Percentiles rank a stretch among this genome's conserved stretches.
Evolutionary conservation across 1,284 basidiomycete species (phyloP).

Genomic region (Melanopsichium pennsylvanicum): DNA sequence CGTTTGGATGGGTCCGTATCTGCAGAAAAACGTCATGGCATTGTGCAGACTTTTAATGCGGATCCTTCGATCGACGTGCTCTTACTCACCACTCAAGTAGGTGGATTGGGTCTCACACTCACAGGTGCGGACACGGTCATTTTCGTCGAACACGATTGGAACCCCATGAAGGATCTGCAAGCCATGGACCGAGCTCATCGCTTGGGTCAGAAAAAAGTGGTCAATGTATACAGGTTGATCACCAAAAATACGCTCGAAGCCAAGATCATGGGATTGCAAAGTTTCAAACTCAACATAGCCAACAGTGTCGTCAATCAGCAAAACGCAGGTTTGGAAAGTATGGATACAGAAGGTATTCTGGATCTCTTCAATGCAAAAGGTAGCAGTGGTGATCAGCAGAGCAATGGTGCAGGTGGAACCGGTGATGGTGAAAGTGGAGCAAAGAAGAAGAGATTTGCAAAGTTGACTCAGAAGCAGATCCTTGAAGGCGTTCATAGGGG

Average conservation of each 20-base stretch:
- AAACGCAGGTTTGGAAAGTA: slow-evolving; percentile 88
- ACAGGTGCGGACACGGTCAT: slow-evolving; percentile 99
- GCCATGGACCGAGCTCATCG: slow-evolving; percentile 99
- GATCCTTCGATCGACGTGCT: slow-evolving; percentile 98
- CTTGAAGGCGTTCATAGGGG: slow-evolving; percentile 65
- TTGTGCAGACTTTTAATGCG: slow-evolving; percentile 97
- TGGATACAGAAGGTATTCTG: slow-evolving; percentile 96
- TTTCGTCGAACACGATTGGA: slow-evolving; percentile 99
- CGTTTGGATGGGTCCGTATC: slow-evolving; percentile 77
- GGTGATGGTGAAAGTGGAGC: background rate
- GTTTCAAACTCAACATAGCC: slow-evolving; percentile 98
- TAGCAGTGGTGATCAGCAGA: background rate
- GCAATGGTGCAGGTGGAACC: background rate
- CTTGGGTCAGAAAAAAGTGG: slow-evolving; percentile 97
- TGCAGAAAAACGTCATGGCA: slow-evolving; percentile 65
- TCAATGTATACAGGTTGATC: slow-evolving; percentile 97
- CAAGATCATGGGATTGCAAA: slow-evolving; percentile 97
- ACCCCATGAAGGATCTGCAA: slow-evolving; percentile 99
- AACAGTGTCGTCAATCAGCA: slow-evolving; percentile 96
- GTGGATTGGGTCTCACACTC: slow-evolving; percentile 91
- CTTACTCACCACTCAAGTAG: slow-evolving; percentile 93
- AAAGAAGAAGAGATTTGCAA: slow-evolving; percentile 35
- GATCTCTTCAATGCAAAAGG: slow-evolving; percentile 77
- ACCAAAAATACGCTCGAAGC: slow-evolving; percentile 97
- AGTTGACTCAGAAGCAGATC: slow-evolving; percentile 67